These are phyloP conservation scores for Pichia sp. DNA, from an alignment of 1,139 yeast species.

Conservation along the genomic window DNA sequence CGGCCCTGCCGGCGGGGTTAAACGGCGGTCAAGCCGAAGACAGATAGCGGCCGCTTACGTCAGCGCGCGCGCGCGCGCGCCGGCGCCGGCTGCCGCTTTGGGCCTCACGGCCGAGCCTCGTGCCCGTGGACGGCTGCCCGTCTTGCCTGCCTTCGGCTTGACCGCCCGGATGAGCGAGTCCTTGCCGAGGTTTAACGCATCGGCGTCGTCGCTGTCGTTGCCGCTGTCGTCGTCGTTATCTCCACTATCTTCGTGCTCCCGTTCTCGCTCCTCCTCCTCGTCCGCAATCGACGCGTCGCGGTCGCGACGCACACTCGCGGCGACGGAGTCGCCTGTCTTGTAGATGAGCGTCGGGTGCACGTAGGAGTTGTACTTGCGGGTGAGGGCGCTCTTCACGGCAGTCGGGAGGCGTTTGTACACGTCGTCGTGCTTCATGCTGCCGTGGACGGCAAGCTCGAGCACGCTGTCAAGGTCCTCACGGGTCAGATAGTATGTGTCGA, in stretches of 20 bases:
- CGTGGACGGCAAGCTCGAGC: constrained; percentile 76
- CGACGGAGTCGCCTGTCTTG: constrained; percentile 57
- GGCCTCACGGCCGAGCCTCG: no score
- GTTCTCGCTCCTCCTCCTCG: constrained; percentile 37
- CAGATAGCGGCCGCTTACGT: no score
- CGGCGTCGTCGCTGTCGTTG: constrained; percentile 35
- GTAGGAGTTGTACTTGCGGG: constrained; percentile 70
- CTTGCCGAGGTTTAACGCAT: constrained; percentile 40
- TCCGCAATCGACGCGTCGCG: neutral
- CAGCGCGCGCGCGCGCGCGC: no score
- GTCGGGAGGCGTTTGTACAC: constrained; percentile 64
- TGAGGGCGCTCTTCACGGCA: constrained; percentile 75
- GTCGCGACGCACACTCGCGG: constrained; percentile 31
- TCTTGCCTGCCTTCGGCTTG: constrained; percentile 2
- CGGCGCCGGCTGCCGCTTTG: no score
- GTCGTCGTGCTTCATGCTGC: constrained; percentile 39
- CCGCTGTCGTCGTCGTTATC: constrained; percentile 41
- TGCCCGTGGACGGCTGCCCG: neutral
- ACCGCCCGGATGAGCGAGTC: constrained; percentile 33
- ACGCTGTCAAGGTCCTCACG: constrained; percentile 90
- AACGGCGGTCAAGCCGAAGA: no score
- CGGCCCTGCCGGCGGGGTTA: no score
- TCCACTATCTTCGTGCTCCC: constrained; percentile 44
- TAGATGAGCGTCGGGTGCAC: constrained; percentile 87
- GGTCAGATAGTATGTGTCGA: constrained; percentile 83